Evolutionary conservation across 208 protist genomes (phyloP).

Genomic region (Trypanosoma mega): DNA sequence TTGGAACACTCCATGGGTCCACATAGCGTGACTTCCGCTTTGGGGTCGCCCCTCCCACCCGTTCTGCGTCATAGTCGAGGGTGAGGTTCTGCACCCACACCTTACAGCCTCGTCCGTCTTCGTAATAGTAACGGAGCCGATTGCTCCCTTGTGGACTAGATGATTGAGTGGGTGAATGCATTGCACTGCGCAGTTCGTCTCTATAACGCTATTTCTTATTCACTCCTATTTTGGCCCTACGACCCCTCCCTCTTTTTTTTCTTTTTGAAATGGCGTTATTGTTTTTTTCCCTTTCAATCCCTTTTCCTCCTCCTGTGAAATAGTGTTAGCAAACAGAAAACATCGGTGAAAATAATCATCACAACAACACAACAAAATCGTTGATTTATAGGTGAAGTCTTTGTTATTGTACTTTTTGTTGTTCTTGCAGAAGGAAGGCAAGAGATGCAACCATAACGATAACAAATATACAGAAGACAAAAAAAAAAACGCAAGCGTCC

Average conservation of each 20-base stretch:
- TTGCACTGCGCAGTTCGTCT: no score
- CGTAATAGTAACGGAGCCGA: conserved; percentile 21
- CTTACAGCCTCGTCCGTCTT: conserved; percentile 26
- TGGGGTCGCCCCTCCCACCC: background rate
- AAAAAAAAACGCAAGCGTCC: conserved; percentile 10
- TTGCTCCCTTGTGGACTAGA: background rate
- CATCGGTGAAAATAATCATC: conserved; percentile 3
- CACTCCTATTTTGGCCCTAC: background rate
- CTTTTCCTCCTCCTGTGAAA: background rate
- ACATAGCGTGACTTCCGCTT: background rate
- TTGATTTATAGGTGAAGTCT: no score
- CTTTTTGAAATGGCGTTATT: background rate
- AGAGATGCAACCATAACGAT: no score
- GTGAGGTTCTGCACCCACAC: conserved; percentile 32
- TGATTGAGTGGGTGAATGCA: no score
- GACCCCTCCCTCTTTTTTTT: no score
- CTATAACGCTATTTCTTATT: background rate
- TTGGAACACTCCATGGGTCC: background rate
- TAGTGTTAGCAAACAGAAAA: conserved; percentile 13
- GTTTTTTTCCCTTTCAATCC: background rate
- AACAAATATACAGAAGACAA: conserved; percentile 5
- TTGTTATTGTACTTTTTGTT: no score
- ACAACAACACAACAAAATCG: no score
- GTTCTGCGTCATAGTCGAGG: conserved; percentile 14
- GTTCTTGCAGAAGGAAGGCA: no score